These are phyloP conservation scores for Panicum virgatum DNA, from an alignment of 202 grass and related monocot genomes.

Conservation along the genomic window DNA sequence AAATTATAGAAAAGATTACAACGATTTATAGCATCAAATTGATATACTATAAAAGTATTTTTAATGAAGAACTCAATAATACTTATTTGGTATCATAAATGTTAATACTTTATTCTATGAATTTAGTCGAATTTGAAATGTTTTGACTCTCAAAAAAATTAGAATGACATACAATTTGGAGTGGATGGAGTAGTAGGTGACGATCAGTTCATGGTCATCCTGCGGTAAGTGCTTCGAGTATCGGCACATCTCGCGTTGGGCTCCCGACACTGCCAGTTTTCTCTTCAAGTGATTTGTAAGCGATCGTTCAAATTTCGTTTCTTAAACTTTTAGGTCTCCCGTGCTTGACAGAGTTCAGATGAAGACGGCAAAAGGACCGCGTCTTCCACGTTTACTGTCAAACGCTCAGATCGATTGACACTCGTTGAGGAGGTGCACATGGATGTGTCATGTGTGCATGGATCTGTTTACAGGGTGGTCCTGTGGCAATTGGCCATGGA, in stretches of 20 bases:
- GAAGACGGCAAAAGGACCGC: background rate
- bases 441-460: background rate
- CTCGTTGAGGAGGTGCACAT: conserved; percentile 22
- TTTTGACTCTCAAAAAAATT: no score
- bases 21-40: no score
- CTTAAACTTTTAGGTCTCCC: background rate
- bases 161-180: no score
- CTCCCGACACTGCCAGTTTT: background rate
- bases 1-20: no score
- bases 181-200: no score
- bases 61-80: no score
- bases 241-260: no score
- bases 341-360: background rate
- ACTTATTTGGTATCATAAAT: no score
- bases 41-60: no score
- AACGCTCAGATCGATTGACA: background rate
- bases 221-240: background rate
- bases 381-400: background rate
- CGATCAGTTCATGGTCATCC: background rate
- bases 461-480: conserved; percentile 28
- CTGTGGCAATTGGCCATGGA: conserved; percentile 27
- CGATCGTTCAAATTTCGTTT: background rate
- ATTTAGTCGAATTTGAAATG: no score
- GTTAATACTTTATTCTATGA: no score
- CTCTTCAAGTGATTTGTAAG: background rate